Evolutionary conservation across 225 moss, liverwort and hornwort genomes (phyloP).

Genomic region (Pleurozium schreberi): DNA sequence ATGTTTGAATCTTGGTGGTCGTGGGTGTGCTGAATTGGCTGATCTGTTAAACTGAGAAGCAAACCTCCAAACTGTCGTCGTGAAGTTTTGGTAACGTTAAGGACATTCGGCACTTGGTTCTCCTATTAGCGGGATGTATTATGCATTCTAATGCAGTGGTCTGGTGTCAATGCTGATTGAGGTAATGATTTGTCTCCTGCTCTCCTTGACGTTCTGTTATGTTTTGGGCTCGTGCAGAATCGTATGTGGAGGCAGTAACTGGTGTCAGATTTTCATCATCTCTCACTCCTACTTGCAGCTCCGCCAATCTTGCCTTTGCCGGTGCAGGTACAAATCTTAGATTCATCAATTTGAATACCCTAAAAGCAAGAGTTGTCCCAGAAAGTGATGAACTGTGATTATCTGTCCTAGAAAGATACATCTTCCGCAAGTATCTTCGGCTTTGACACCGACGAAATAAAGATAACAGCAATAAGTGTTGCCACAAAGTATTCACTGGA

Average conservation of each 20-base stretch:
- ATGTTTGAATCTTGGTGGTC: neutral
- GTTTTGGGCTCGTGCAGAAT: neutral
- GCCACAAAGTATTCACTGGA: neutral
- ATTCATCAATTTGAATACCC: neutral
- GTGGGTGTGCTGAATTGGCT: neutral
- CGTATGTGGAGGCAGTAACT: slow-evolving; percentile 33
- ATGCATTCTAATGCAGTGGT: neutral
- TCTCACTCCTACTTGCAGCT: slow-evolving; percentile 14
- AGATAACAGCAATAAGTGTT: neutral
- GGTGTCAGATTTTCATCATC: slow-evolving; percentile 33
- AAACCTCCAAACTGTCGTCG: neutral
- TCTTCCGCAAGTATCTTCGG: neutral
- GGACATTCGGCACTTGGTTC: neutral
- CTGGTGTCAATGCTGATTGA: neutral
- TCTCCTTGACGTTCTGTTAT: neutral
- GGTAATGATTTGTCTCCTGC: neutral
- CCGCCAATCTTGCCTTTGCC: slow-evolving; percentile 20
- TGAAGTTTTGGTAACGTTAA: neutral
- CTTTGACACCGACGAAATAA: too few relatives aligned
- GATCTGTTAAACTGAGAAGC: neutral
- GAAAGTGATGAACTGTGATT: too few relatives aligned
- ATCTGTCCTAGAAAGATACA: too few relatives aligned
- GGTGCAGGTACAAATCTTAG: slow-evolving; percentile 23
- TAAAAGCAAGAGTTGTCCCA: neutral
- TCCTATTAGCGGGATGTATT: neutral